Conservation (phyloP, 495 filamentous ascomycete genomes). For the Sporormia fimetaria region DNA sequence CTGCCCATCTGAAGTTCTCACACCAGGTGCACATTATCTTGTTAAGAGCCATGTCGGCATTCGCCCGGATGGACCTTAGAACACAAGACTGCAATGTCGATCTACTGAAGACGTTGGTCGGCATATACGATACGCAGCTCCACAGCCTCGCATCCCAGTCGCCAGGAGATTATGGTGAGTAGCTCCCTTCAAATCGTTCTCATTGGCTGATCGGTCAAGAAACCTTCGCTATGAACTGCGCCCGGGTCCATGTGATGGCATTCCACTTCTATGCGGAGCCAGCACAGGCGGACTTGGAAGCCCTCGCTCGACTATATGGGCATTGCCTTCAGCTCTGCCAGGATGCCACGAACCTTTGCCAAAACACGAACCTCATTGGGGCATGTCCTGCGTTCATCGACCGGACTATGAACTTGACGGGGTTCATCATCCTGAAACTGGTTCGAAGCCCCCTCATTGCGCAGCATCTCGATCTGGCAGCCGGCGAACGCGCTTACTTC, state of each 20-base stretch:
- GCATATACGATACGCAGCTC: constrained; percentile 16
- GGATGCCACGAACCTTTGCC: constrained; percentile 2
- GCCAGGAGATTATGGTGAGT: constrained; percentile 15
- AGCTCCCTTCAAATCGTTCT: background rate
- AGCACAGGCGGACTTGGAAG: background rate
- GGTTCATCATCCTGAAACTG: constrained; percentile 12
- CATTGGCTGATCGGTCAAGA: constrained; percentile 3
- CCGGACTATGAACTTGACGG: constrained; percentile 7
- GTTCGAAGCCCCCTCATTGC: constrained; percentile 8
- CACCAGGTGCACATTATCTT: constrained; percentile 16
- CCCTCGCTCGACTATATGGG: constrained; percentile 6
- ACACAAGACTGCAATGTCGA: constrained; percentile 8
- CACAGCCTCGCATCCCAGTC: constrained; percentile 2
- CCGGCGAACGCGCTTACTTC: constrained; percentile 17
- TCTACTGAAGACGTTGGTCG: constrained; percentile 10
- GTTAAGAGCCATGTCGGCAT: constrained; percentile 6
- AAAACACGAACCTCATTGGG: constrained; percentile 5
- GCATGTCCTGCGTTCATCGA: constrained; percentile 15
- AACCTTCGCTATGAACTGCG: constrained; percentile 16
- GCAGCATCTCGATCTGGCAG: constrained; percentile 9
- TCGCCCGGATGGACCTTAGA: constrained; percentile 12
- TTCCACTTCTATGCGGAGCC: constrained; percentile 17
- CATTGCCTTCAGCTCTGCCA: constrained; percentile 10
- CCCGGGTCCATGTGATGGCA: constrained; percentile 12
- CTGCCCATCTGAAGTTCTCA: constrained; percentile 7